Percentiles rank a stretch among this genome's conserved stretches.
Evolutionary conservation across 164 flowering plant species (phyloP).

Genomic region (Houttuynia cordata): DNA sequence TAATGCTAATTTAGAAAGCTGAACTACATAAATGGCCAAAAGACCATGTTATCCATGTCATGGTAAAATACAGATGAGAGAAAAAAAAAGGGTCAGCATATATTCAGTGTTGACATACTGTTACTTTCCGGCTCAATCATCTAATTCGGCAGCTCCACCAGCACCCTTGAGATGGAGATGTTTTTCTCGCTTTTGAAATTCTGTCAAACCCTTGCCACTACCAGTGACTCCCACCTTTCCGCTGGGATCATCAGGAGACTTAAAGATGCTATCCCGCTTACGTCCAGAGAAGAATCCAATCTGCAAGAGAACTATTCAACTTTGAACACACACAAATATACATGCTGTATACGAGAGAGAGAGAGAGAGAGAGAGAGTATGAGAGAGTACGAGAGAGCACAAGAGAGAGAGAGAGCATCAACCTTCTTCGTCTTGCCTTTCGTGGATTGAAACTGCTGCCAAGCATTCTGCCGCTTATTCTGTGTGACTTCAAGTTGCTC

Average conservation of each 20-base stretch:
- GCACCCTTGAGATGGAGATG: constrained; percentile 89
- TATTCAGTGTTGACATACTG: too few species aligned
- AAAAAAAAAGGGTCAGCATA: too few species aligned
- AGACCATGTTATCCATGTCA: too few species aligned
- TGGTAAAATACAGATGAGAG: too few species aligned
- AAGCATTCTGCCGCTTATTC: constrained; percentile 92
- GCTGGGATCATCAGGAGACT: constrained; percentile 92
- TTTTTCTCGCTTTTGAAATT: constrained; percentile 91
- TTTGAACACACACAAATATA: too few species aligned
- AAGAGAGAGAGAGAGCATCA: too few species aligned
- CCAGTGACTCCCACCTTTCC: constrained; percentile 98
- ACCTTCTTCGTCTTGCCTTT: constrained; percentile 96
- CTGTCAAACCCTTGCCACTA: constrained; percentile 94
- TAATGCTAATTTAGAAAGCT: too few species aligned
- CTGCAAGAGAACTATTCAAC: constrained; percentile 17
- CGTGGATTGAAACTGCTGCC: constrained; percentile 96
- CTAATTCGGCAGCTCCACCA: constrained; percentile 36
- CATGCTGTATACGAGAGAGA: not conserved
- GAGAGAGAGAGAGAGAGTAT: not conserved
- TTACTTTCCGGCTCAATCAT: constrained; percentile 22
- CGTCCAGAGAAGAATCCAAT: constrained; percentile 92
- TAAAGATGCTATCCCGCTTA: constrained; percentile 95
- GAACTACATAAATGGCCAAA: too few species aligned
- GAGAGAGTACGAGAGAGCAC: too few species aligned
- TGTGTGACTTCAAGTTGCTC: constrained; percentile 93